Base-by-base conservation (phyloP, 2,329 filamentous ascomycete genomes). In the Aspergillus phoenicis region DNA sequence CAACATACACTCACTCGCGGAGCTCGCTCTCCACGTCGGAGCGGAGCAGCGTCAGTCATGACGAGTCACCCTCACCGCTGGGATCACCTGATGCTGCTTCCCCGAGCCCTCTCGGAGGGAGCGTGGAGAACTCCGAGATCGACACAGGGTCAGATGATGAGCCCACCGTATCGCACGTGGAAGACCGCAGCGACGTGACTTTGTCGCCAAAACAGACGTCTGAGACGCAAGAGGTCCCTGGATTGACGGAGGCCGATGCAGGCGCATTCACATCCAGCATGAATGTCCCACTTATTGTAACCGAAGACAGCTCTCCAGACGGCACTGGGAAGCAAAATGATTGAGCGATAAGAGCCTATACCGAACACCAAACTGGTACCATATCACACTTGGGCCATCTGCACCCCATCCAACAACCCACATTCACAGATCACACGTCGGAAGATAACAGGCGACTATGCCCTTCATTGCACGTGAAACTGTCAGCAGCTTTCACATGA, bases 11-110 rank as follows among this genome's bases (percentile, higher is more conserved):
- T 4, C 66, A 68, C 56, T 75, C 73, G 7, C 71, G 73, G 11
- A 74, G 62, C 55, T 75, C 73, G n/a, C 61, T 75, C n/a, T 75
- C 73, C 1, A 67, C 72, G 3, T 75, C 73, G 6, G 73, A 75
- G 26, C 64, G 68, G 11, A 75, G 73, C 60, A 75, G 73, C 45
- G 63, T 73, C 17, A 73, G 71, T 52, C 68, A 73, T 26, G 71
- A 73, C 5, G 72, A 72, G 20, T 62, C 71, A 1, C 36, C 66
- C 4, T 66, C 62, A 28, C 65, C 67, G 1, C 65, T 64, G 28
- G 65, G 57, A 41, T 70, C 72, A 1, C 65, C 69, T 5, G 70
- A 70, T 33, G 60, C 67, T 4, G 66, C 72, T 8, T 70, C 69
- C 66, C 66, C 65, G 13, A 69, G 67, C 41, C 66, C 70, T 8